Conservation (phyloP, 176 grass and related monocot species). For the Alopecurus myosuroides region DNA sequence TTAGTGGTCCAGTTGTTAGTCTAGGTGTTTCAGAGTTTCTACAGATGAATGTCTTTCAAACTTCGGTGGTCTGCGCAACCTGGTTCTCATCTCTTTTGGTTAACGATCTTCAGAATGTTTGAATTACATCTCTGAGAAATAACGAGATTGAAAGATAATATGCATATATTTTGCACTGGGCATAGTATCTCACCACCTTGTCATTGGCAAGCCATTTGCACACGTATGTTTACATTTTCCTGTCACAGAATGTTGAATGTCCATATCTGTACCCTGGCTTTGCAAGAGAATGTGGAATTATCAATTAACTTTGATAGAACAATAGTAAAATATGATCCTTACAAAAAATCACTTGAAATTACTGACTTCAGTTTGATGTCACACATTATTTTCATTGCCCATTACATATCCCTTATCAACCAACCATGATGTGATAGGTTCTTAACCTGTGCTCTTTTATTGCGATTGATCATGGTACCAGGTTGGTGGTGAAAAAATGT, state of each 20-base stretch:
- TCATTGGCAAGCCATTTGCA: neutral
- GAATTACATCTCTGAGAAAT: neutral
- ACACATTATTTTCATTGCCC: neutral
- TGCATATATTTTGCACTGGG: neutral
- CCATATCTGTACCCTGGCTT: neutral
- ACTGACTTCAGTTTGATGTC: neutral
- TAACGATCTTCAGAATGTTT: neutral
- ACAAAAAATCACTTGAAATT: neutral
- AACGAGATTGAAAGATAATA: neutral
- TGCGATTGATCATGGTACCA: conserved; percentile 12
- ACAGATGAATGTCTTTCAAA: neutral
- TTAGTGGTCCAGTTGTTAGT: neutral
- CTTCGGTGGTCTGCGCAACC: neutral
- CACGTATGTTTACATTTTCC: neutral
- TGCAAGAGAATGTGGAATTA: neutral
- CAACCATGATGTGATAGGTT: neutral
- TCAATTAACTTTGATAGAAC: neutral
- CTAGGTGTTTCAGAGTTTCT: neutral
- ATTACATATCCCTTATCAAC: neutral
- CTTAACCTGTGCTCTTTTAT: conserved; percentile 4
- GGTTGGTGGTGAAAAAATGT: conserved; percentile 97
- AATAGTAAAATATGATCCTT: neutral
- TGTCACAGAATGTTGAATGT: neutral
- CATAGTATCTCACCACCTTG: neutral
- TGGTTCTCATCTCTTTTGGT: neutral